Evolutionary conservation across 176 grass and related monocot genomes (phyloP), one percentile per base, ranked within the genome.

Genomic region (Musa troglodytarum): DNA sequence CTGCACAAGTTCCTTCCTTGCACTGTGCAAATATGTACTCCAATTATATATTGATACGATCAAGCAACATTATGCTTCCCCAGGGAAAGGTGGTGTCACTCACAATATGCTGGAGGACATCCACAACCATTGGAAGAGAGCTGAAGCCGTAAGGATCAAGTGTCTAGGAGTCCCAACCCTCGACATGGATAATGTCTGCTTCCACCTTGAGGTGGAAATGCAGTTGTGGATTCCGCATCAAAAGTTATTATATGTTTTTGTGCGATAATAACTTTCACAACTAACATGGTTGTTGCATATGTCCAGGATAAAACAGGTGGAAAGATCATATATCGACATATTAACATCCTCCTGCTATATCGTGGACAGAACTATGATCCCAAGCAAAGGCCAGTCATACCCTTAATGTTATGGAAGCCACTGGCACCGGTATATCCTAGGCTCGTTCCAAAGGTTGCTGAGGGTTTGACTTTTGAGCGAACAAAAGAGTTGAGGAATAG

Each of bases 101-200:
- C 93, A 97, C 53, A 97, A 97, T 81, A 97, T 93, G 94, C 85
- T 97, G n/a, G 90, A 89, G 81, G 94, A 97, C 69, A 87, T 91
- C 61, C 90, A 97, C 50, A 97, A 93, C 53, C 85, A 93, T 70
- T 93, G 90, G 90, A 93, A 93, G 73, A 79, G 73, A 43, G 80
- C 77, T 3, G 90, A 97, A 17, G 90, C 75, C 1, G 75, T 97
- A 15, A 89, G 94, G 75, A 78, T 97, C 62, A 97, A 97, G 82
- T 97, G 93, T 77, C 85, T 97, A 2, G 93, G 93, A 16, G 88
- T 97, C 63, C 90, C 93, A 11, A 97, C 90, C 0, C 77, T 93
- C 69, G 93, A 93, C 78, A 97, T 97, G 93, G 77, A 93, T 21
- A 97, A 97, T 70, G 88, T 93, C 43, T 97, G 86, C 54, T 63